Percentiles rank a stretch among this genome's conserved stretches.
Conservation (phyloP, 2,329 filamentous ascomycete species). For the Ophiosphaerella narmari region DNA sequence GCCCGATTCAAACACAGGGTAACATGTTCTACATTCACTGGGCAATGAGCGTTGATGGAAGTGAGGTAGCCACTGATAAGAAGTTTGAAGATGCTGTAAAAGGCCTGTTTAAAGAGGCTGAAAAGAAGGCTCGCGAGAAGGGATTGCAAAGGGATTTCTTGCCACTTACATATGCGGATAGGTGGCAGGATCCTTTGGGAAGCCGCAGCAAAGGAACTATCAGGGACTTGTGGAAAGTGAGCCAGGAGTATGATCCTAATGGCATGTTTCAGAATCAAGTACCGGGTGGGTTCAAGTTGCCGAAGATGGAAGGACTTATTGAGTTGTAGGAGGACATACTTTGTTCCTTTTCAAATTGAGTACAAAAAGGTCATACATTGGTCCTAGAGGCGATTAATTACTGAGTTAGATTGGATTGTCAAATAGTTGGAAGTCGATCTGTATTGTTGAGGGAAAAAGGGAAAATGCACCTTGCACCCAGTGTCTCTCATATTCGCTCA, state of each 20-base stretch:
- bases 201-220: not conserved
- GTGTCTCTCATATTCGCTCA: too few relatives aligned
- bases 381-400: too few relatives aligned
- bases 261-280: conserved; percentile 18
- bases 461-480: too few relatives aligned
- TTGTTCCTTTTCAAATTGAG: too few relatives aligned
- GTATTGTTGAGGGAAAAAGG: too few relatives aligned
- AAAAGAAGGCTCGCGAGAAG: not conserved
- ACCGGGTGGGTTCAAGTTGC: conserved; percentile 19
- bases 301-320: not conserved
- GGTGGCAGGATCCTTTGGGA: conserved; percentile 34
- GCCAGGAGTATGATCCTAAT: conserved; percentile 15
- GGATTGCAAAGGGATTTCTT: not conserved
- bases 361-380: too few relatives aligned
- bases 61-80: not conserved
- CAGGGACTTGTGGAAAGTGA: conserved; percentile 1
- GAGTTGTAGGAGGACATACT: not conserved
- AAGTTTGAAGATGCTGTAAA: not conserved
- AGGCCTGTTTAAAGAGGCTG: not conserved
- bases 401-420: too few relatives aligned
- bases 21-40: conserved; percentile 5
- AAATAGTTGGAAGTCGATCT: too few relatives aligned
- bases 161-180: conserved; percentile 40
- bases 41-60: conserved; percentile 1
- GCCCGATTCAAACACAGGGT: conserved; percentile 3